A percentile compares a stretch with the other conserved stretches of the same genome.
These are phyloP conservation scores for Grosmannia serpens DNA, from an alignment of 2,329 filamentous ascomycete species.

Conservation along the genomic window DNA sequence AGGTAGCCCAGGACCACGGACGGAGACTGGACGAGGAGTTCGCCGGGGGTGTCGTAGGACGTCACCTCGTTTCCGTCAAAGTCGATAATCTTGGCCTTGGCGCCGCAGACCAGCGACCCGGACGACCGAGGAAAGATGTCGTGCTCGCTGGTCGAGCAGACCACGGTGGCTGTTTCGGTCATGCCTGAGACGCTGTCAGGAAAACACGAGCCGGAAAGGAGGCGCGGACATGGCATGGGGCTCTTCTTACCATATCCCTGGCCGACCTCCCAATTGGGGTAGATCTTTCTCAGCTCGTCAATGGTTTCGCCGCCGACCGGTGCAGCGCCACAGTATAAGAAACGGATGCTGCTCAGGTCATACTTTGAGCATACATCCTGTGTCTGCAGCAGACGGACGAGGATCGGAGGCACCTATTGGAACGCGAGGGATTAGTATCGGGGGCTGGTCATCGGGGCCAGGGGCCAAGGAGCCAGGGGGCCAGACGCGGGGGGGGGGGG, in stretches of 20 bases:
- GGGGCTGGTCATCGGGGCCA: neutral
- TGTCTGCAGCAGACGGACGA: constrained; percentile 63
- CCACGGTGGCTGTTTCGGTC: constrained; percentile 66
- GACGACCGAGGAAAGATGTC: constrained; percentile 64
- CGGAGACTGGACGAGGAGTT: constrained; percentile 68
- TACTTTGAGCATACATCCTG: constrained; percentile 49
- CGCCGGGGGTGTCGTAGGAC: constrained; percentile 56
- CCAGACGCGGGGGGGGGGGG: neutral
- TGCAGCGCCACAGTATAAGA: constrained; percentile 65
- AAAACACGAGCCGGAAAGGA: neutral
- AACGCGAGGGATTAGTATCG: neutral
- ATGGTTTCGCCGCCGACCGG: constrained; percentile 65
- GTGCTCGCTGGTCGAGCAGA: constrained; percentile 43
- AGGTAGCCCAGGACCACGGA: constrained; percentile 73
- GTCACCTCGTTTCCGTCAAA: constrained; percentile 60
- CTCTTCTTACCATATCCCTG: constrained; percentile 54
- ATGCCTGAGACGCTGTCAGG: constrained; percentile 36
- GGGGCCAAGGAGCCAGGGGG: neutral
- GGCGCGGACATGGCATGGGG: no score
- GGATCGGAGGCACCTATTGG: constrained; percentile 62
- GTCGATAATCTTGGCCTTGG: constrained; percentile 54
- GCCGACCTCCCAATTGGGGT: constrained; percentile 50
- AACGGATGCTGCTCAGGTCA: constrained; percentile 56
- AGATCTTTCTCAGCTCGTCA: constrained; percentile 47
- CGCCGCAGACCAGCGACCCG: constrained; percentile 55